Percentiles rank a stretch among this genome's conserved stretches.
phyloP scores from a whole-genome alignment of 768 basidiomycete genomes.

The Lactarius quietus region DNA sequence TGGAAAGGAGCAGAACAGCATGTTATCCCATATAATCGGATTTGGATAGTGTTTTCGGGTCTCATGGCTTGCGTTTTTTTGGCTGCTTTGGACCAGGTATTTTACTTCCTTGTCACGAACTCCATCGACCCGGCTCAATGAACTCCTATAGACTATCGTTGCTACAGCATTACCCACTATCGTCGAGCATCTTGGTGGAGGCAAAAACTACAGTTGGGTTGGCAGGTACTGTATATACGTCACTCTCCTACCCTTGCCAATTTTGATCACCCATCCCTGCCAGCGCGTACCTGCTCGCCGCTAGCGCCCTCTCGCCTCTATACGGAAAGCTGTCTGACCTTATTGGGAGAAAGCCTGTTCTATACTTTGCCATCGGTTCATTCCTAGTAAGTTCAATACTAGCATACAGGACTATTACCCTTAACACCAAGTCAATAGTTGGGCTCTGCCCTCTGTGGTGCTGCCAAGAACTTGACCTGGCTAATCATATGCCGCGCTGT shows the following conservation, averaged over 20 bases:
- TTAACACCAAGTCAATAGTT: conserved; percentile 39
- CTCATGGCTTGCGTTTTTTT: conserved; percentile 44
- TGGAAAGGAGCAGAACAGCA: conserved; percentile 43
- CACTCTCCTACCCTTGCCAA: background rate
- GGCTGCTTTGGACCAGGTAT: conserved; percentile 48
- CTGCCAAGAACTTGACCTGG: conserved; percentile 77
- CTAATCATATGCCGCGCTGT: conserved; percentile 72
- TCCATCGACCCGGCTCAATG: background rate
- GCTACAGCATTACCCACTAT: conserved; percentile 51
- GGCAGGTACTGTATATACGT: conserved; percentile 35
- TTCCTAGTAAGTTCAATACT: conserved; percentile 53
- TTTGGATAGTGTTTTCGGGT: conserved; percentile 42
- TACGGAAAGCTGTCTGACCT: conserved; percentile 78
- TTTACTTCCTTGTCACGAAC: background rate
- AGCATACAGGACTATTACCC: background rate
- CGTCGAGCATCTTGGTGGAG: conserved; percentile 42
- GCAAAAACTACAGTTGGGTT: conserved; percentile 48
- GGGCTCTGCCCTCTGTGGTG: conserved; percentile 78
- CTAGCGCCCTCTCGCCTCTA: conserved; percentile 61
- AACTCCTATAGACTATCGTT: conserved; percentile 39
- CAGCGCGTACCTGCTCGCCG: conserved; percentile 72
- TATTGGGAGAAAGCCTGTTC: conserved; percentile 63
- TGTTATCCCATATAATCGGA: conserved; percentile 41
- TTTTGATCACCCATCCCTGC: background rate
- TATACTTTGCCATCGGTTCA: conserved; percentile 59